Evolutionary conservation across 441 rosid species (phyloP).

Genomic region (Eutrema salsugineum): DNA sequence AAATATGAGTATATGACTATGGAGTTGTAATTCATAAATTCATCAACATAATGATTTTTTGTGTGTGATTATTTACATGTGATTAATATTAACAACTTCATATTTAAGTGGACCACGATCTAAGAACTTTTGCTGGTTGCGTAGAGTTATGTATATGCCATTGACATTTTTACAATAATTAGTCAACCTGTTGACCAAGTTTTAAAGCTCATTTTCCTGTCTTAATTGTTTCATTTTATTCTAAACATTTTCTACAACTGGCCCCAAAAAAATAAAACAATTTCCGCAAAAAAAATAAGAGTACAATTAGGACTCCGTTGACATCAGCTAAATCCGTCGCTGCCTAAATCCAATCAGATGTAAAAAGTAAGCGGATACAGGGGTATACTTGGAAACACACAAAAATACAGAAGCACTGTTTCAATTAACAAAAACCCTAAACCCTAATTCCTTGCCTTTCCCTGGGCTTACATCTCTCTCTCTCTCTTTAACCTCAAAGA

Average conservation of each 20-base stretch:
- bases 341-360: conserved; percentile 12
- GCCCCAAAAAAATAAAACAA: neutral
- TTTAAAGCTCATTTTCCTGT: conserved; percentile 4
- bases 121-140: conserved; percentile 16
- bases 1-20: neutral
- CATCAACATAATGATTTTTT: neutral
- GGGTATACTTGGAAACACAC: conserved; percentile 8
- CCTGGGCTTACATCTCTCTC: neutral
- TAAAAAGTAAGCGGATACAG: neutral
- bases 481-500: neutral
- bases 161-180: conserved; percentile 24
- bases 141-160: conserved; percentile 25
- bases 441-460: conserved; percentile 14
- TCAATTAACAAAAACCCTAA: conserved; percentile 24
- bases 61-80: neutral
- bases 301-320: neutral
- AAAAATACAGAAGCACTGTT: neutral
- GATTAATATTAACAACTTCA: neutral
- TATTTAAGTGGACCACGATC: conserved; percentile 29
- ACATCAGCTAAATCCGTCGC: neutral
- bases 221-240: neutral
- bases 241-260: neutral
- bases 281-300: neutral
- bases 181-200: conserved; percentile 30
- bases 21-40: neutral